These are phyloP conservation scores for Dioszegia aurantiaca DNA, from an alignment of 768 basidiomycete species.

Conservation along the genomic window DNA sequence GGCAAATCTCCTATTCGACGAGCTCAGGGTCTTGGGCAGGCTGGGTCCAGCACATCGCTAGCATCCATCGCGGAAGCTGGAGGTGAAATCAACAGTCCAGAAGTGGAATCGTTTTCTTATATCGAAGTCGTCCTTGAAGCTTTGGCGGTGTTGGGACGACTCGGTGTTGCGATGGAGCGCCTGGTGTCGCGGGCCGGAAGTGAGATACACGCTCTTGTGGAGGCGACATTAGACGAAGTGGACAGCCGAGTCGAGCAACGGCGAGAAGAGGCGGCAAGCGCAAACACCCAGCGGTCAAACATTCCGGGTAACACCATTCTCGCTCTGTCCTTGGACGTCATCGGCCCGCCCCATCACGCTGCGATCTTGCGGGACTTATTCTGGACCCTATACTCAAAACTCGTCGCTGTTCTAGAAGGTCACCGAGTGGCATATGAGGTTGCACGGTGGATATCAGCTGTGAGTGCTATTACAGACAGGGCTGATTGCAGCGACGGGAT, in stretches of 20 bases:
- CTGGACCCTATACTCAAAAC: constrained; percentile 94
- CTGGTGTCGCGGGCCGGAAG: constrained; percentile 75
- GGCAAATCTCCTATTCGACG: constrained; percentile 24
- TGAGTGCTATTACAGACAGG: constrained; percentile 55
- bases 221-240: constrained; percentile 83
- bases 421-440: constrained; percentile 87
- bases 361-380: constrained; percentile 87
- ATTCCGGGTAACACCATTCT: constrained; percentile 45
- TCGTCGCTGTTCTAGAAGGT: constrained; percentile 90
- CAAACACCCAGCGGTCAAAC: constrained; percentile 2
- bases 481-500: constrained; percentile 68
- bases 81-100: constrained; percentile 62
- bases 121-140: constrained; percentile 90
- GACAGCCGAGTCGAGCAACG: constrained; percentile 63
- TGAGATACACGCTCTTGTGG: constrained; percentile 81
- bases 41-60: constrained; percentile 30
- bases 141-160: constrained; percentile 82
- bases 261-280: constrained; percentile 21
- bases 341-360: constrained; percentile 61
- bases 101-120: constrained; percentile 87
- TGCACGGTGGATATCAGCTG: constrained; percentile 81
- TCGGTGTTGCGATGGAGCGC: constrained; percentile 77
- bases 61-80: constrained; percentile 14
- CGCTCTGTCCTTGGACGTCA: constrained; percentile 55
- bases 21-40: constrained; percentile 23